These are phyloP conservation scores for Protostelium mycophagum DNA, from an alignment of 78 protist species.

Conservation along the genomic window DNA sequence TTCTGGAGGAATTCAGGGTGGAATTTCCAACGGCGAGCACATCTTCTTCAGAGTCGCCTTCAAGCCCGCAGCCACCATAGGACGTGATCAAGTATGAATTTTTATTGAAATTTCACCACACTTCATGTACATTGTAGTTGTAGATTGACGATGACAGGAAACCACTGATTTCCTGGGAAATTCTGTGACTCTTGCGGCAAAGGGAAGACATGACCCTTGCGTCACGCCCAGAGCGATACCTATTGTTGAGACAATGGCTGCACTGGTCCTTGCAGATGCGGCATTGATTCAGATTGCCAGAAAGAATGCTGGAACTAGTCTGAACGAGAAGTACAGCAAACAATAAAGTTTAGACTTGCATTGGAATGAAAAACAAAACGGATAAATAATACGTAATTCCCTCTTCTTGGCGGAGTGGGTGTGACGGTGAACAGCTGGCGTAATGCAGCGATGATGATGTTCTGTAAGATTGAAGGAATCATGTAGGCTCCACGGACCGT, in stretches of 20 bases:
- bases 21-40: conserved; percentile 65
- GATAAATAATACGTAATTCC: too few species aligned
- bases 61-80: conserved; percentile 83
- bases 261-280: conserved; percentile 63
- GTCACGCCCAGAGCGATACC: conserved; percentile 78
- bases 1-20: conserved; percentile 81
- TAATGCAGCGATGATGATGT: too few species aligned
- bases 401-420: too few species aligned
- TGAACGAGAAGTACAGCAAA: not conserved
- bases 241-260: conserved; percentile 79
- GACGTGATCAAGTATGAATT: conserved; percentile 17
- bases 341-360: too few species aligned
- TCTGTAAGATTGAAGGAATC: too few species aligned
- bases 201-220: conserved; percentile 82
- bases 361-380: too few species aligned
- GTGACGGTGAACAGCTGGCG: too few species aligned
- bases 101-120: too few species aligned
- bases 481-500: too few species aligned
- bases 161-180: conserved; percentile 29
- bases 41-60: conserved; percentile 61
- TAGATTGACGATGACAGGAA: too few species aligned
- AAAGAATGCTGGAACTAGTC: not conserved
- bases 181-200: conserved; percentile 36
- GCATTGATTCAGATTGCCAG: conserved; percentile 14
- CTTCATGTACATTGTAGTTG: too few species aligned